Evolutionary conservation across 306 rosid genomes (phyloP), one percentile per base, ranked within the genome.

Genomic region (Cicer pinnatifidum): DNA sequence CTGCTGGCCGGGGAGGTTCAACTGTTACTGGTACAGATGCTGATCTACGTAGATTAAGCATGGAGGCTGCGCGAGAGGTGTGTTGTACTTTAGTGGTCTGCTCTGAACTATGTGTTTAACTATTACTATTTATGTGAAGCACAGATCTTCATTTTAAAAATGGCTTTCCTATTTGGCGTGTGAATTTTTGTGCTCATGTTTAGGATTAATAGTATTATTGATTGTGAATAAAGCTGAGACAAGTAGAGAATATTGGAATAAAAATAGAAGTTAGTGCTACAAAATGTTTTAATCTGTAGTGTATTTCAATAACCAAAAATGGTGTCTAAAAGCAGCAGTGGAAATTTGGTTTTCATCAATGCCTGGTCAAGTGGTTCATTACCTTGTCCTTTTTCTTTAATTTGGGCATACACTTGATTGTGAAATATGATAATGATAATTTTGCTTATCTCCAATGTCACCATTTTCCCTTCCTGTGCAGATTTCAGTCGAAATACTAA

Each of bases 21-120:
- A 89, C 97, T 69, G 98, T 94, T 63, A 94, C 98, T 7, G 96
- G 98, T 70, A 94, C 98, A 58, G 98, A 94, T 87, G 97, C 98
- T 83, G 98, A 94, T 87, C 88, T 94, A 16, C 98, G 98, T 52
- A 91, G 98, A 80, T 85, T 94, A 80, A 94, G 98, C 94, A 94
- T 94, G 98, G 97, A 94, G 81, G 98, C 98, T 71, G 98, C 98
- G 59, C 81, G 97, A 56, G 98, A 94, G 97, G 98, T 92, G 69
- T 53, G 88, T 45, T 23, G 23, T 45, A 63, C 62, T 64, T 52
- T 44, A 8, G 7, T 69, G 77, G 44, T 69, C 38, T 60, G 60
- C 12, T 52, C 8, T 75, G 66, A 59, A 74, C 79, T 78, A 9
- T 70, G 52, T 15, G 23, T 8, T 59, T 60, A 35, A 39, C n/a